Conservation (phyloP, 495 filamentous ascomycete species). For the Xylaria grammica region DNA sequence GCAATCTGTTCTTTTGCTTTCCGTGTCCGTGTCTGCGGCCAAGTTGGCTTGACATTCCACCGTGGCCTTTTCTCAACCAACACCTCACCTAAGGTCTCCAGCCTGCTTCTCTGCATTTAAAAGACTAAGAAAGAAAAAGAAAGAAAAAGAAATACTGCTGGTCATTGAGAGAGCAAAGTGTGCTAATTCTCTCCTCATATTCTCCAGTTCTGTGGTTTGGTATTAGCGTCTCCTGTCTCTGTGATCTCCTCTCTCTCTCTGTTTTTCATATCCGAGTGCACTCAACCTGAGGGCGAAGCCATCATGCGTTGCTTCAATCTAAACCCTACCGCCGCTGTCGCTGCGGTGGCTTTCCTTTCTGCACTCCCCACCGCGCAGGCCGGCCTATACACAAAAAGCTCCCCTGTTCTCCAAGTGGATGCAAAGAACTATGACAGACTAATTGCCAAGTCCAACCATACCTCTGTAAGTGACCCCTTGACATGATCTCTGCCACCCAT, state of each 20-base stretch:
- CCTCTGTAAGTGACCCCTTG: conserved; percentile 68
- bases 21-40: conserved; percentile 12
- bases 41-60: conserved; percentile 39
- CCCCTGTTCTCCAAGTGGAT: conserved; percentile 85
- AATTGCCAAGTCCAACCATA: conserved; percentile 87
- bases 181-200: background rate
- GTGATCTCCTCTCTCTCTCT: conserved; percentile 13
- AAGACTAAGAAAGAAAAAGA: no score
- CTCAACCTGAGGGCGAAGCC: background rate
- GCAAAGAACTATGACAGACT: conserved; percentile 82
- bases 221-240: background rate
- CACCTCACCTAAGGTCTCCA: background rate
- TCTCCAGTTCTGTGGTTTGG: conserved; percentile 2
- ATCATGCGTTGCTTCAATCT: conserved; percentile 48
- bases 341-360: conserved; percentile 54
- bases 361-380: conserved; percentile 67
- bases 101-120: conserved; percentile 3
- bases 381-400: conserved; percentile 81
- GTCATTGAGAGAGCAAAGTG: background rate
- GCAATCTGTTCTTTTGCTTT: conserved; percentile 24
- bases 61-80: conserved; percentile 40
- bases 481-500: background rate
- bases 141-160: background rate
- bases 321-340: conserved; percentile 49
- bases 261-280: conserved; percentile 5